Percentiles rank a stretch among this genome's conserved stretches.
These are phyloP conservation scores for Turnera subulata DNA, from an alignment of 345 rosid genomes.

Conservation along the genomic window DNA sequence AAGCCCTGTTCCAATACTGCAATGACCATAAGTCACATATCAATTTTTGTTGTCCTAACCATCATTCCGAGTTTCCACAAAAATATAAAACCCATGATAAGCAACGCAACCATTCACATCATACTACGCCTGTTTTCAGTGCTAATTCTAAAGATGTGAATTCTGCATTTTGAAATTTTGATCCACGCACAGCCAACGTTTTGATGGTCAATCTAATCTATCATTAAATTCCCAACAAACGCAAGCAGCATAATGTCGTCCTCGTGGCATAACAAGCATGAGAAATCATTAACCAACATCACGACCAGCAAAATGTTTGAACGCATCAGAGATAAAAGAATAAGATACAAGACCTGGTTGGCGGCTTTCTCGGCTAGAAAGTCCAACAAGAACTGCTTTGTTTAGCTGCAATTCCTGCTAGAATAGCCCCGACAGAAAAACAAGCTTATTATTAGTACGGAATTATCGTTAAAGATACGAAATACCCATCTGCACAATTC, in stretches of 20 bases:
- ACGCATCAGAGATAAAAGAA: not conserved
- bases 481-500: too few relatives aligned
- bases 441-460: too few relatives aligned
- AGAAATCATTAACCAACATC: not conserved
- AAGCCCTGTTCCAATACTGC: not conserved
- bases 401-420: slow-evolving; percentile 13
- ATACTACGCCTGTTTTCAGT: too few relatives aligned
- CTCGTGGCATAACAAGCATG: not conserved
- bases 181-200: too few relatives aligned
- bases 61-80: too few relatives aligned
- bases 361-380: slow-evolving; percentile 2
- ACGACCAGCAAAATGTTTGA: not conserved
- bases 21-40: not conserved
- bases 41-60: not conserved
- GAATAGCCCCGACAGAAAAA: not conserved
- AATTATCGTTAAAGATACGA: too few relatives aligned
- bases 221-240: not conserved
- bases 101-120: too few relatives aligned
- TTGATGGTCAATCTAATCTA: too few relatives aligned
- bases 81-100: too few relatives aligned
- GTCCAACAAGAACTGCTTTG: slow-evolving; percentile 6
- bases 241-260: not conserved
- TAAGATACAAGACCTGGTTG: slow-evolving; percentile 7
- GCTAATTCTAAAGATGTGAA: too few relatives aligned
- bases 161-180: too few relatives aligned